A percentile compares a stretch with the other conserved stretches of the same genome.
phyloP scores from a whole-genome alignment of 2,329 filamentous ascomycete species.

The Aulographum hederae region DNA sequence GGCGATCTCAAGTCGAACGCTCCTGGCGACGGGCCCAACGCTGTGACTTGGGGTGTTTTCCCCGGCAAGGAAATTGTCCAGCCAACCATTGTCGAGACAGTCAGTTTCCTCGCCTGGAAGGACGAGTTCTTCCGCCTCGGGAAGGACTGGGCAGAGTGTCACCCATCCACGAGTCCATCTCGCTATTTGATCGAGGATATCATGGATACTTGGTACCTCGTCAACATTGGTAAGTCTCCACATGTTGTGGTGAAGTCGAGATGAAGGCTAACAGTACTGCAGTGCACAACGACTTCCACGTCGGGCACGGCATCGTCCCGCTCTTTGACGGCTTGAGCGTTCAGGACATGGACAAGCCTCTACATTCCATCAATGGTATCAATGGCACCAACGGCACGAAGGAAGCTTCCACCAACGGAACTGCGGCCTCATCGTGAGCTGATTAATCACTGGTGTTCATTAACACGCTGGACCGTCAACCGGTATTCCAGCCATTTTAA shows the following conservation, averaged over 20 bases:
- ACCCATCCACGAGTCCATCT: slow-evolving; percentile 57
- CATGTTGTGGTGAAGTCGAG: background rate
- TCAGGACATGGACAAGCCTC: slow-evolving; percentile 38
- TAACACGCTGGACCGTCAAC: too few species aligned
- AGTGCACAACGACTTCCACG: slow-evolving; percentile 98
- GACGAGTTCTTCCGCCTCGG: slow-evolving; percentile 92
- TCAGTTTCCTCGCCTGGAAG: slow-evolving; percentile 97
- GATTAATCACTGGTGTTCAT: too few species aligned
- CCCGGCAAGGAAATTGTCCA: slow-evolving; percentile 99
- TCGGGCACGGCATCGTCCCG: slow-evolving; percentile 62
- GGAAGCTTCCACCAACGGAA: too few species aligned
- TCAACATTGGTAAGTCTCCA: slow-evolving; percentile 65
- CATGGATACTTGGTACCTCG: slow-evolving; percentile 80
- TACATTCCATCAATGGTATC: slow-evolving; percentile 16
- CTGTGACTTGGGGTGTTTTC: slow-evolving; percentile 99
- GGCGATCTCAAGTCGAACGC: slow-evolving; percentile 75
- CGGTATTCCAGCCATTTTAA: too few species aligned
- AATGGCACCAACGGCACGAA: background rate
- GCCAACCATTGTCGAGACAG: slow-evolving; percentile 95
- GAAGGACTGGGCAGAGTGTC: slow-evolving; percentile 85
- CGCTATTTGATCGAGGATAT: slow-evolving; percentile 62
- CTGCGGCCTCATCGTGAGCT: too few species aligned
- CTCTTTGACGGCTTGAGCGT: slow-evolving; percentile 65
- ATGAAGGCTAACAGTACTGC: background rate
- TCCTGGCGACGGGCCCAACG: slow-evolving; percentile 73